Conservation (phyloP, 2,329 filamentous ascomycete genomes). For the Neonectria punicea region DNA sequence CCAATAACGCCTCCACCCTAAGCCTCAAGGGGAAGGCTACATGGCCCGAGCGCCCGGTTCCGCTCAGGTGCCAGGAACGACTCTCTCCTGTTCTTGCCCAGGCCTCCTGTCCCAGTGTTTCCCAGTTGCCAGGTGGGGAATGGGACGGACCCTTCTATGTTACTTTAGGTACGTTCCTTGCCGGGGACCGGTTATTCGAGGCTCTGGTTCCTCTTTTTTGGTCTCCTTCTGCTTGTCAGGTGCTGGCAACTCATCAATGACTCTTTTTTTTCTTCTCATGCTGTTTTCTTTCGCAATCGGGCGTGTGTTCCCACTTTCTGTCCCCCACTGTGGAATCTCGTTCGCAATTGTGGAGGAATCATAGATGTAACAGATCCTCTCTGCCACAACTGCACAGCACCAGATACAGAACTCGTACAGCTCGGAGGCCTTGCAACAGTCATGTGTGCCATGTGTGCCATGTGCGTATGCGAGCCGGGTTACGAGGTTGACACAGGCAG, state of each 20-base stretch:
- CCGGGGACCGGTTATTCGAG: slow-evolving; percentile 49
- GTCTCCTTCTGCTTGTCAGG: slow-evolving; percentile 31
- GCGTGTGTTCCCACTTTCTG: slow-evolving; percentile 4
- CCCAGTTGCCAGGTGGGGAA: slow-evolving; percentile 28
- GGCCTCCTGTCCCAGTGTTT: slow-evolving; percentile 20
- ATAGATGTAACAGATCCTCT: slow-evolving; percentile 11
- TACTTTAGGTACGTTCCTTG: slow-evolving; percentile 2
- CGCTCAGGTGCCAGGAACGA: slow-evolving; percentile 45
- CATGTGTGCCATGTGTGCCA: slow-evolving; percentile 13
- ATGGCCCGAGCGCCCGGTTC: slow-evolving; percentile 46
- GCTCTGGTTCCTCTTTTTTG: slow-evolving; percentile 42
- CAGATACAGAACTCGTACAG: slow-evolving; percentile 2
- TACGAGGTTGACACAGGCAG: slow-evolving; percentile 21
- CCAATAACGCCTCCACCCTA: slow-evolving; percentile 46
- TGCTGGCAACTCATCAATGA: slow-evolving; percentile 25
- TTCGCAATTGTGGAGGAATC: slow-evolving; percentile 24
- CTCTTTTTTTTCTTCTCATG: slow-evolving; percentile 14
- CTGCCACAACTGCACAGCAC: slow-evolving; percentile 3
- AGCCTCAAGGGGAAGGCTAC: slow-evolving; percentile 43
- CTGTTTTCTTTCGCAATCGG: slow-evolving; percentile 18
- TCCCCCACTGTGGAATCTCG: slow-evolving; percentile 23
- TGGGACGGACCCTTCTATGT: not conserved
- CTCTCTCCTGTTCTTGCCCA: slow-evolving; percentile 23
- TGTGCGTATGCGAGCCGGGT: slow-evolving; percentile 3
- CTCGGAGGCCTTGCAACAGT: slow-evolving; percentile 5